Percentiles rank a stretch among this genome's conserved stretches.
Evolutionary conservation across 1,139 yeast species (phyloP).

Genomic region (Diutina pseudorugosa): DNA sequence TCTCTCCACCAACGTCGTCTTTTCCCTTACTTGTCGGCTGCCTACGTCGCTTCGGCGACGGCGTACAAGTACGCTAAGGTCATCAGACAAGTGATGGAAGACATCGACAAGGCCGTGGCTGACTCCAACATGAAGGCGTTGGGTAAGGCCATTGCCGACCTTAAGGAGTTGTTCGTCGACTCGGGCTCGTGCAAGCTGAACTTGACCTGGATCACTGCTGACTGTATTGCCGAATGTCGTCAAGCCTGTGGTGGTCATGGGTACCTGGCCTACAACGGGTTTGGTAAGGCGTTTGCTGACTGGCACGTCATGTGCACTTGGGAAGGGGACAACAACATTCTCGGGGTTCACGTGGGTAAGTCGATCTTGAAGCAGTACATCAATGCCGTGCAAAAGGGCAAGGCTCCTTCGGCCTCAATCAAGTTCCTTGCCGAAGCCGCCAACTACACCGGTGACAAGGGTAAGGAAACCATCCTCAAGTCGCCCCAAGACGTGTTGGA

Average conservation of each 20-base stretch:
- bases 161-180: slow-evolving; percentile 3
- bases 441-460: not conserved
- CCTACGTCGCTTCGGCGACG: not conserved
- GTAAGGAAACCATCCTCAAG: slow-evolving; percentile 12
- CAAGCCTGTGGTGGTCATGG: slow-evolving; percentile 5
- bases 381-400: not conserved
- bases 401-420: not conserved
- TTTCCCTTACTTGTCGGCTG: not conserved
- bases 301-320: slow-evolving; percentile 4
- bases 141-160: not conserved
- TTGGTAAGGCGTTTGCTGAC: slow-evolving; percentile 3
- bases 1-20: slow-evolving; percentile 4
- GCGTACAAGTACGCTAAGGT: not conserved
- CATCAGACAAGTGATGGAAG: not conserved
- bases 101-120: not conserved
- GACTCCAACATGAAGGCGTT: not conserved
- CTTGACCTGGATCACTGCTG: slow-evolving; percentile 2
- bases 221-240: slow-evolving; percentile 1
- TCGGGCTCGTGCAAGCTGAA: not conserved
- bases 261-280: slow-evolving; percentile 4
- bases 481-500: slow-evolving; percentile 25
- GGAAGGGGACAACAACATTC: slow-evolving; percentile 5
- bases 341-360: slow-evolving; percentile 1
- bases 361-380: not conserved
- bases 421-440: not conserved